Evolutionary conservation across 139 green algal genomes (phyloP).

Genomic region (Tetradesmus obliquus): DNA sequence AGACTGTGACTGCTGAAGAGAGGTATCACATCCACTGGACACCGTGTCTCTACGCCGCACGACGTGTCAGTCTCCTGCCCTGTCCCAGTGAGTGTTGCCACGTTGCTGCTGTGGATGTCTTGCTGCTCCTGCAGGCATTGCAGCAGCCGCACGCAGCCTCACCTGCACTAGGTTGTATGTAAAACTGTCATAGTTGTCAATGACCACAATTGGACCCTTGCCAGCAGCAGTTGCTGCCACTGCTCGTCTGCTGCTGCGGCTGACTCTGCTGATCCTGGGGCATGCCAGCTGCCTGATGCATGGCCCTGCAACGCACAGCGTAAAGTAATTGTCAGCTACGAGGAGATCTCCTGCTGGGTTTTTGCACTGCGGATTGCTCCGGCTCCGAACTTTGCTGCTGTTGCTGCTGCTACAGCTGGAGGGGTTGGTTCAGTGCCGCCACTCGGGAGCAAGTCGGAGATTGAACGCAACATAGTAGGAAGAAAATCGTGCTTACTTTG

Average conservation of each 20-base stretch:
- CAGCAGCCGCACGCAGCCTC: not conserved
- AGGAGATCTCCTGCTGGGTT: no score
- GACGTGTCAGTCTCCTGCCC: no score
- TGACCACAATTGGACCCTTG: slow-evolving; percentile 85
- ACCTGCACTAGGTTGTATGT: slow-evolving; percentile 99
- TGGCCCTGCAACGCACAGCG: not conserved
- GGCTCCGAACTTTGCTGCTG: not conserved
- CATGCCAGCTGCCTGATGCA: slow-evolving; percentile 3
- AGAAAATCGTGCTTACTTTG: not conserved
- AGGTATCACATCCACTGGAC: no score
- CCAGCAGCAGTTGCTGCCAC: slow-evolving; percentile 4
- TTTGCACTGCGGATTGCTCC: not conserved
- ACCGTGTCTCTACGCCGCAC: no score
- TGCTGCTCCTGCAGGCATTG: not conserved
- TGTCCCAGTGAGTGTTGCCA: not conserved
- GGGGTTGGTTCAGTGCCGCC: not conserved
- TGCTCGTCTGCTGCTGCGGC: slow-evolving; percentile 4
- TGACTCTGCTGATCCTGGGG: not conserved
- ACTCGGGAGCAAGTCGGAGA: no score
- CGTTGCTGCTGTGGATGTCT: not conserved
- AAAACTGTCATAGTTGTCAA: slow-evolving; percentile 99
- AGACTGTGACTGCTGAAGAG: no score
- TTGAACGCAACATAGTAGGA: no score
- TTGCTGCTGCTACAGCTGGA: not conserved
- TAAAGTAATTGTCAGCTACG: not conserved